Conservation (phyloP, 805 yeast species). For the Hanseniaspora lachancei region DNA sequence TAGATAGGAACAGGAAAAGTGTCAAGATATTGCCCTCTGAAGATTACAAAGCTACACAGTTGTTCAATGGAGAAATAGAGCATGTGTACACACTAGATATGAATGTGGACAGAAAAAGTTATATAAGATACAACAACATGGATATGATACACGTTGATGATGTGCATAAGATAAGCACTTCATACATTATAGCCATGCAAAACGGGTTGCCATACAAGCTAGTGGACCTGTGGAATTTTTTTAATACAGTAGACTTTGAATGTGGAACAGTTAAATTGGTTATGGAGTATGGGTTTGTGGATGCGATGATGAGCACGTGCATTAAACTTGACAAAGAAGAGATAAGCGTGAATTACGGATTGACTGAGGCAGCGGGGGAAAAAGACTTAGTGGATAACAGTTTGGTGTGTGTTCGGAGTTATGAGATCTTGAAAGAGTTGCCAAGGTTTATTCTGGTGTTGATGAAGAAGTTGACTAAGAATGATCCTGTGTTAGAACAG, state of each 20-base stretch:
- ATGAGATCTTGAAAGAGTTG: slow-evolving; percentile 79
- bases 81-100: slow-evolving; percentile 17
- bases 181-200: slow-evolving; percentile 16
- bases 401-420: slow-evolving; percentile 57
- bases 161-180: slow-evolving; percentile 62
- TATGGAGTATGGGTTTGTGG: slow-evolving; percentile 20
- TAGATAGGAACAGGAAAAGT: neutral
- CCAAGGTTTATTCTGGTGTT: slow-evolving; percentile 68
- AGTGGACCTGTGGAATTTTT: neutral
- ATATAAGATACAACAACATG: slow-evolving; percentile 23
- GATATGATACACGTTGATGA: neutral
- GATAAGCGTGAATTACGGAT: neutral
- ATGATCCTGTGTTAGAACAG: slow-evolving; percentile 76
- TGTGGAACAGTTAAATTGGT: slow-evolving; percentile 30
- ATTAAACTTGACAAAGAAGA: neutral
- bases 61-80: neutral
- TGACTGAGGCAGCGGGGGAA: neutral
- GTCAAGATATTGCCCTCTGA: neutral
- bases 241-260: neutral
- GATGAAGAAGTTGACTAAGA: slow-evolving; percentile 69
- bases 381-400: slow-evolving; percentile 35
- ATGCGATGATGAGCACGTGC: neutral
- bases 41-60: neutral
- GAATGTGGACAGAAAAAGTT: slow-evolving; percentile 36
- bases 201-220: neutral